phyloP scores from a whole-genome alignment of 805 yeast genomes.

The Pichia californica region DNA sequence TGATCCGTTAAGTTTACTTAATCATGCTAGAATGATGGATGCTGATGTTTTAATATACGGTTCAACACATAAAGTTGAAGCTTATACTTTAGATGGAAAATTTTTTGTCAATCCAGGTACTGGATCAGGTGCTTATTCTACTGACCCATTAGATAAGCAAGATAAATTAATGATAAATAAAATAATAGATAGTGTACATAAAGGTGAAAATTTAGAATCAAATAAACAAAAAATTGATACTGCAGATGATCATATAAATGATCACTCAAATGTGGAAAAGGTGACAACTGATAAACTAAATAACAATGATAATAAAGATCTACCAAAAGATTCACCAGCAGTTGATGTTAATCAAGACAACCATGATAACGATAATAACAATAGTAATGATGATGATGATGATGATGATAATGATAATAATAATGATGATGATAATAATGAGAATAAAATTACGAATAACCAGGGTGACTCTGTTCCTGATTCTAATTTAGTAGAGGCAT shows the following conservation, averaged over 20 bases:
- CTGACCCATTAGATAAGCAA: constrained; percentile 12
- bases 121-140: constrained; percentile 82
- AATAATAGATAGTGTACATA: background rate
- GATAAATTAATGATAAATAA: background rate
- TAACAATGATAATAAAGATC: no score
- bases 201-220: background rate
- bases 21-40: constrained; percentile 83
- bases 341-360: no score
- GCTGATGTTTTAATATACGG: constrained; percentile 92
- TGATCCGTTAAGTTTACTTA: constrained; percentile 78
- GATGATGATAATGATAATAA: no score
- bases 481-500: no score
- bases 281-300: no score
- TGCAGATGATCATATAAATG: background rate
- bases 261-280: no score
- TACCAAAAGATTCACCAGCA: no score
- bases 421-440: no score
- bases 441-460: background rate
- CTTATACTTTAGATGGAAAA: constrained; percentile 86
- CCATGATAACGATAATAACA: no score
- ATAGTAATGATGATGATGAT: no score
- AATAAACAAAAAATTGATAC: background rate
- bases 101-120: constrained; percentile 96
- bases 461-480: no score
- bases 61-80: constrained; percentile 88